Evolutionary conservation across 1,284 basidiomycete species (phyloP), one percentile per base, ranked within the genome.

Genomic region (Agroathelia rolfsii): DNA sequence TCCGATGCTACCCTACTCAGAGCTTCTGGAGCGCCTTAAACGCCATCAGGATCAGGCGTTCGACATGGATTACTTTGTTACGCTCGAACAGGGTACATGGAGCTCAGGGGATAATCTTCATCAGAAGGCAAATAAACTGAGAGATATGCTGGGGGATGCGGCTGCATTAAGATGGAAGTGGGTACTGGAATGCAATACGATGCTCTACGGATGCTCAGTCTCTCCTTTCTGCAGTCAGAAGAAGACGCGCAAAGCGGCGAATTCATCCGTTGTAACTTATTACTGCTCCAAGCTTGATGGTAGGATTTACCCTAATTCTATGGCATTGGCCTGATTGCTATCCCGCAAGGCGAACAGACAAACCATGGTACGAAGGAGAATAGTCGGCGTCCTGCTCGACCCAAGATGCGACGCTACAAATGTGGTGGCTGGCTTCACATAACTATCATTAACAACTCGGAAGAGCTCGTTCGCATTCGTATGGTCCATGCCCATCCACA

Each of bases 161-260:
- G 54, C 54, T 3, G 51, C 55, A 34, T 53, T 54, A 30, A 54
- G 55, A 20, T 53, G 54, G 51, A 53, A 53, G 51, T 53, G 23
- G 3, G 54, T 49, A 23, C n/a, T n/a, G n/a, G n/a, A n/a, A n/a
- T n/a, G n/a, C n/a, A n/a, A n/a, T n/a, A n/a, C n/a, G n/a, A n/a
- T n/a, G n/a, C 16, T 14, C 22, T 10, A 11, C 13, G 10, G 6
- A 11, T 3, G 19, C 7, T 9, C 10, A 24, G 4, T 21, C 3
- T 10, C 25, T 22, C 12, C 14, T 21, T 14, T 6, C 4, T n/a
- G n/a, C n/a, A 53, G 51, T 15, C 54, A 53, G 39, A 53, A 53
- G 41, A 53, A 56, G 39, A 57, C 54, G 5, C 56, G 55, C 25
- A 49, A 51, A 6, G 42, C 53, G 6, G 53, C 54, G 15, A 53